These are phyloP conservation scores for Trametes pubescens DNA, from an alignment of 1,284 basidiomycete species.

Conservation along the genomic window DNA sequence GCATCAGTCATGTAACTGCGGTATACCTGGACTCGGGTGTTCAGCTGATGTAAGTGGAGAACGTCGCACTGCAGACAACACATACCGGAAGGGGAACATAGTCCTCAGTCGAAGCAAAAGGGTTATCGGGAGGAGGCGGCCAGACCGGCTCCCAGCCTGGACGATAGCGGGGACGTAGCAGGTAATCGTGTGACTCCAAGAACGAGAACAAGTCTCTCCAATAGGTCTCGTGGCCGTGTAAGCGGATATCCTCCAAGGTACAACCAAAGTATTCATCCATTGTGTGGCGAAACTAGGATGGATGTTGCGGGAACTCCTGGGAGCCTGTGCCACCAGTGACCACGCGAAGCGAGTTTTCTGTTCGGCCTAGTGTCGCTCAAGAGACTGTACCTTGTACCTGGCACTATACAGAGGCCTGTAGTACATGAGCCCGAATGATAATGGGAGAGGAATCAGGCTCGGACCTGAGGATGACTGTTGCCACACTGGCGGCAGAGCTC, in stretches of 20 bases:
- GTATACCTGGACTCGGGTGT: slow-evolving; percentile 13
- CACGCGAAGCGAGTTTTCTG: too few species aligned
- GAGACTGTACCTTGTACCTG: too few species aligned
- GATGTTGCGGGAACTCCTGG: too few species aligned
- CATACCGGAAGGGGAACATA: neutral
- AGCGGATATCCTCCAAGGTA: neutral
- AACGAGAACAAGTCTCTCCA: neutral
- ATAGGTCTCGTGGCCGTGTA: neutral
- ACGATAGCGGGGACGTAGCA: slow-evolving; percentile 2
- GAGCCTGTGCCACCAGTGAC: too few species aligned
- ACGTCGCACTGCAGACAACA: neutral
- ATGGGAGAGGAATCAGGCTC: too few species aligned
- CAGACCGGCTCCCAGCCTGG: neutral
- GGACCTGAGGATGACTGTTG: too few species aligned
- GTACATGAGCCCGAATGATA: too few species aligned
- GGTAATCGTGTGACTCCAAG: neutral
- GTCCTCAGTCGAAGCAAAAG: neutral
- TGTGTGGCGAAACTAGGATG: too few species aligned
- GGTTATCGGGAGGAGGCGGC: neutral
- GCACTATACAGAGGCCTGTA: too few species aligned
- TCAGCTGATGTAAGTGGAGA: too few species aligned
- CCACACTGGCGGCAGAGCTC: too few species aligned
- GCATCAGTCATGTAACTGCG: slow-evolving; percentile 32
- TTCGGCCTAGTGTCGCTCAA: too few species aligned
- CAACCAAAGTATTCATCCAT: neutral